A percentile compares a stretch with the other conserved stretches of the same genome.
Conservation (phyloP, 352 stramenopile genomes). For the Phytophthora sp. region DNA sequence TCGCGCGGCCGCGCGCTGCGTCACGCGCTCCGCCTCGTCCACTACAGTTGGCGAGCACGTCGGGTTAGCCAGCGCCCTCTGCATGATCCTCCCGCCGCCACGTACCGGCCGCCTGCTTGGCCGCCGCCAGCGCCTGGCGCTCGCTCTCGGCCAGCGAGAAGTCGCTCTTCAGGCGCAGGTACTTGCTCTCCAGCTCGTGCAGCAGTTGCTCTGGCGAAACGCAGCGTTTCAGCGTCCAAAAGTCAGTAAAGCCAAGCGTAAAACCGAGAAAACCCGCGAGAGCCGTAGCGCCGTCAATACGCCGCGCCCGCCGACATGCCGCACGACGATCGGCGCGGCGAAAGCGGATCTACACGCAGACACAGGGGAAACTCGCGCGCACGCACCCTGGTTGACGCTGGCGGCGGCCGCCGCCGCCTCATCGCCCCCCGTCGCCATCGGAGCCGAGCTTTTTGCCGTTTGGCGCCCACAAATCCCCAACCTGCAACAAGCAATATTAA, state of each 20-base stretch:
- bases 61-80: conserved; percentile 13
- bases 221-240: conserved; percentile 1
- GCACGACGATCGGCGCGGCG: neutral
- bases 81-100: too few species aligned
- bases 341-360: neutral
- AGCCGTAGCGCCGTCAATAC: too few species aligned
- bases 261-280: too few species aligned
- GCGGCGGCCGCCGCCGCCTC: conserved; percentile 39
- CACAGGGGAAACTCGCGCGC: neutral
- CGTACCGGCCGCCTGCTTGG: conserved; percentile 59
- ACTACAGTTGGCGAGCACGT: conserved; percentile 27
- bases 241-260: neutral
- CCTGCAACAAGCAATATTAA: neutral
- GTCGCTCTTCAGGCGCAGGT: conserved; percentile 62
- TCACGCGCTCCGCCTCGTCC: conserved; percentile 38
- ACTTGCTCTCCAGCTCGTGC: conserved; percentile 82
- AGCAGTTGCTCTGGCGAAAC: conserved; percentile 69
- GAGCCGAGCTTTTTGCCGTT: conserved; percentile 8
- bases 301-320: neutral
- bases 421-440: conserved; percentile 31
- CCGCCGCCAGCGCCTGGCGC: conserved; percentile 46
- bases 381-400: conserved; percentile 56
- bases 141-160: conserved; percentile 65
- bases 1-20: conserved; percentile 23
- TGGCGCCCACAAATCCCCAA: conserved; percentile 8